These are phyloP conservation scores for Spatholobus suberectus DNA, from an alignment of 306 rosid species.

Conservation along the genomic window DNA sequence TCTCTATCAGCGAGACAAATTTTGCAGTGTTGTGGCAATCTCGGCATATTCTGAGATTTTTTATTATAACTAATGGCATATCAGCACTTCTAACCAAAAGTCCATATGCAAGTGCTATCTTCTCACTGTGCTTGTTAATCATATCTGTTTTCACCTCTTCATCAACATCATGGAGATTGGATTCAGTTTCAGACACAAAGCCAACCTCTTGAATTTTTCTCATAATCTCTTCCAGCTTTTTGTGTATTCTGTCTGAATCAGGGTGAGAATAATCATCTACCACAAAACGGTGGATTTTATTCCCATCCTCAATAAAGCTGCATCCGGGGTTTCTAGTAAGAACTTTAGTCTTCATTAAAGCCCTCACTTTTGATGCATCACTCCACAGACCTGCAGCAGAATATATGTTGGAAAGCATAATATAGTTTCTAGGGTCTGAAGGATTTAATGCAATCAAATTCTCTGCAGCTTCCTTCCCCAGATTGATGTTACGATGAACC, in stretches of 20 bases:
- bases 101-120: slow-evolving; percentile 85
- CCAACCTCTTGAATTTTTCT: slow-evolving; percentile 62
- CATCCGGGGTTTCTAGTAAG: slow-evolving; percentile 60
- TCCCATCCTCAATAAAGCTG: slow-evolving; percentile 69
- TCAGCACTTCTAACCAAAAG: slow-evolving; percentile 58
- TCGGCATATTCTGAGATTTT: slow-evolving; percentile 75
- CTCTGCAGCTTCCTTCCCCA: slow-evolving; percentile 79
- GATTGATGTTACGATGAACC: slow-evolving; percentile 57
- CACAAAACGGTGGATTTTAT: slow-evolving; percentile 60
- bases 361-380: slow-evolving; percentile 70
- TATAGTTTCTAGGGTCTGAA: slow-evolving; percentile 69
- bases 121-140: slow-evolving; percentile 80
- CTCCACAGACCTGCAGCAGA: slow-evolving; percentile 72
- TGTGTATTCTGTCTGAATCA: slow-evolving; percentile 60
- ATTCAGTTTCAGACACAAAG: slow-evolving; percentile 66
- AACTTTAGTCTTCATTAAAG: slow-evolving; percentile 67
- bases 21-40: slow-evolving; percentile 77
- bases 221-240: slow-evolving; percentile 63
- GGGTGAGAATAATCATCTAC: slow-evolving; percentile 76
- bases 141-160: slow-evolving; percentile 68
- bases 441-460: slow-evolving; percentile 65
- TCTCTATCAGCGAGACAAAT: slow-evolving; percentile 63
- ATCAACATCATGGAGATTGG: slow-evolving; percentile 69
- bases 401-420: slow-evolving; percentile 75
- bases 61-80: slow-evolving; percentile 59